Base-by-base conservation (phyloP, 768 basidiomycete species). In the Auriscalpium microsporum region DNA sequence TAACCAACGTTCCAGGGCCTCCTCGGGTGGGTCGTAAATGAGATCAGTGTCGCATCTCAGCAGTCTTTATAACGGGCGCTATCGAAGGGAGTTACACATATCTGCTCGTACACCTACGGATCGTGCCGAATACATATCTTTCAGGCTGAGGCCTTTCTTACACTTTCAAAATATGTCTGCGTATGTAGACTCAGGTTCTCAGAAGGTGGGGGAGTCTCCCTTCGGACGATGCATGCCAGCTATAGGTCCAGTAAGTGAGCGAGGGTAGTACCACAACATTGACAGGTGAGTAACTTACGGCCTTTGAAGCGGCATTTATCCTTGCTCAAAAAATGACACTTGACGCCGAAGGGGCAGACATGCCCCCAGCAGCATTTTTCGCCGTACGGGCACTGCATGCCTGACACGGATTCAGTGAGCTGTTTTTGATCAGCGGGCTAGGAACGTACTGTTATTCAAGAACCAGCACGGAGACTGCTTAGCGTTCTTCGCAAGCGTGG, bases 221-320 rank as follows among this genome's bases (percentile, higher is more conserved):
- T 38, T 7, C 21, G 60, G 60, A 34, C 60, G 60, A 46, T 76
- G 75, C 75, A 76, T 76, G 50, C 72, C 73, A 49, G 73, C 75
- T 77, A 48, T 28, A 16, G 8, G 19, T 10, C 8, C 17, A 28
- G 7, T 10, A 14, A 17, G 16, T 14, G 10, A 48, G 28, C 48
- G 34, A 34, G 9, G 50, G 23, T 37, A 37, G 16, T 48, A 54
- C 47, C 49, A 50, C 28, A 10, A 14, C 49, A n/a, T 28, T 8
- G 19, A 28, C 23, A n/a, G 33, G 46, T 23, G 10, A 34, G 11
- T 37, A 9, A 70, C 78, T 63, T 55, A 78, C 78, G 69, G 61
- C 84, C 87, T 78, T 90, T 90, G 70, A 91, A 91, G 87, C 89
- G 90, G 65, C 89, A 91, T 70, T 86, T 90, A 45, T 88, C 87